phyloP scores from a whole-genome alignment of 768 basidiomycete genomes.

The Tulasnella sp. region DNA sequence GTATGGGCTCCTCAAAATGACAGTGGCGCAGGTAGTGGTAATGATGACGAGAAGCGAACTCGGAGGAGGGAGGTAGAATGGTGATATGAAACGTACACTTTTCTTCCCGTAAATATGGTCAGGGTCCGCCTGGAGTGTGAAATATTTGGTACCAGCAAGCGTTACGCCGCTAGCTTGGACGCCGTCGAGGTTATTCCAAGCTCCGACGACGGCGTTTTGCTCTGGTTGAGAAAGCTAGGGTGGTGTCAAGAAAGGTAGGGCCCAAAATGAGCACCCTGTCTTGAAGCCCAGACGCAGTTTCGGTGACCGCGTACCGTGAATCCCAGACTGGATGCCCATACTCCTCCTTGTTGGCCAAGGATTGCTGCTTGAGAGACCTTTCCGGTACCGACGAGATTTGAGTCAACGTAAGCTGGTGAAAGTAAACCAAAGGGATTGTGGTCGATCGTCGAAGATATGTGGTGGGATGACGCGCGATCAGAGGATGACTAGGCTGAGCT shows the following conservation, averaged over 20 bases:
- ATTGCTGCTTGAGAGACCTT: conserved; percentile 79
- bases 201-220: conserved; percentile 59
- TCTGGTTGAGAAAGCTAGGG: conserved; percentile 65
- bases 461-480: conserved; percentile 11
- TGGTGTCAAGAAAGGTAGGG: not conserved
- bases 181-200: conserved; percentile 49
- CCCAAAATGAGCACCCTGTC: not conserved
- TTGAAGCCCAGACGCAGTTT: not conserved
- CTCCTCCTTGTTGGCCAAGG: conserved; percentile 70
- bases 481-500: conserved; percentile 4
- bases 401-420: conserved; percentile 74
- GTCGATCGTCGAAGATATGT: conserved; percentile 3
- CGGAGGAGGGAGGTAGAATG: not conserved
- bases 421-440: conserved; percentile 10
- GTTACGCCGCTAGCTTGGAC: conserved; percentile 64
- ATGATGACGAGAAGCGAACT: not conserved
- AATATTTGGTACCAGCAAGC: conserved; percentile 73
- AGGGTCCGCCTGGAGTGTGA: conserved; percentile 56
- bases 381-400: conserved; percentile 71
- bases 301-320: not conserved
- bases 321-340: conserved; percentile 61
- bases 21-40: not conserved
- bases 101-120: conserved; percentile 78
- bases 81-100: conserved; percentile 52
- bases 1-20: not conserved